Base-by-base conservation (phyloP, 441 rosid species). In the Francoa sonchifolia region DNA sequence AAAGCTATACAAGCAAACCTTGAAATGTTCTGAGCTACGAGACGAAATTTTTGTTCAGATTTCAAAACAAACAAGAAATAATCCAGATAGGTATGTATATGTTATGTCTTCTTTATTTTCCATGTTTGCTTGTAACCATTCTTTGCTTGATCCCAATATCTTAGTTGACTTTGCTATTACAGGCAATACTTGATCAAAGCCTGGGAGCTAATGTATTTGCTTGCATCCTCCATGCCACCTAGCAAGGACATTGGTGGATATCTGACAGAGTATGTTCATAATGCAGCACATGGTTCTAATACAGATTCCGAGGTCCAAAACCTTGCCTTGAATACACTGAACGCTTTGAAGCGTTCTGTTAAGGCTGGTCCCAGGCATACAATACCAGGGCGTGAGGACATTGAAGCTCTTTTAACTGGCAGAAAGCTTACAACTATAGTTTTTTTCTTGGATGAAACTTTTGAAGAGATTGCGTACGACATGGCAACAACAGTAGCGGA, bases 201-300 rank as follows among this genome's bases (percentile, higher is more conserved):
- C 40, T 90, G 99, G 99, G 99, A 86, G 65, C 67, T 90, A 33
- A 77, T 90, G 88, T 80, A 82, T 63, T 62, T 86, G 51, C 82
- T 96, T 62, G 96, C 95, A 25, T 90, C 99, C 21, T 74, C 96
- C 23, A 86, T 86, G 96, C 94, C 99, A 56, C 96, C 99, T 31
- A 80, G 94, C 79, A 90, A 86, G 75, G 99, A 90, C 50, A 80
- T 90, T 53, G 81, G 86, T 54, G 96, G 81, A 32, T 90, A 74
- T 68, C 63, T 90, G 22, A 80, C 90, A 1, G 96, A 85, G 71
- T 90, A 90, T 59, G 66, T 82, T 45, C 96, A 86, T 47, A 73
- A 68, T 55, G 82, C 78, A 25, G 85, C 96, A 13, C 72, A 90
- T 38, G 82, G 76, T 57, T 62, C 62, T 3, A 57, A 48, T 28